A percentile compares a stretch with the other conserved stretches of the same genome.
Evolutionary conservation across 345 rosid species (phyloP).

Genomic region (Gossypium rotundifolium): DNA sequence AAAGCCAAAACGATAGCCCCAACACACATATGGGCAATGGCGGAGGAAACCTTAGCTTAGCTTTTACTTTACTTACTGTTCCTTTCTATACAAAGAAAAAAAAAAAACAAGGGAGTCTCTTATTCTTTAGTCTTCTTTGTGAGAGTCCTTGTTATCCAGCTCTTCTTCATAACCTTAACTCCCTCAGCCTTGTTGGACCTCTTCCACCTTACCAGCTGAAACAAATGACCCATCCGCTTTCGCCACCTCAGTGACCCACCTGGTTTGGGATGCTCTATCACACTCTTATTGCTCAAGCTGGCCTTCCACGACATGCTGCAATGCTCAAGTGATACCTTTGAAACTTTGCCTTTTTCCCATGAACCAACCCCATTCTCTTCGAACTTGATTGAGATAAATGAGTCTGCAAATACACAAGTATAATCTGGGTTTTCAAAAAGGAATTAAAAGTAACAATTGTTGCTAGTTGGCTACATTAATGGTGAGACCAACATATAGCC

Average conservation of each 20-base stretch:
- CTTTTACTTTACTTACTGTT: not conserved
- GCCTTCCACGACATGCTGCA: conserved; percentile 38
- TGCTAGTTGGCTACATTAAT: not conserved
- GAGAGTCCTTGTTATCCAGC: conserved; percentile 72
- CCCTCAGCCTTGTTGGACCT: conserved; percentile 73
- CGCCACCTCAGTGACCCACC: conserved; percentile 78
- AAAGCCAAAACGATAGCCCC: conserved; percentile 26
- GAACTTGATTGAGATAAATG: conserved; percentile 88
- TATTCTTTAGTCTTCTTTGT: conserved; percentile 63
- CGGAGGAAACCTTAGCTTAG: conserved; percentile 7
- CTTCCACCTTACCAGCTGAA: conserved; percentile 75
- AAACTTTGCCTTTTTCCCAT: conserved; percentile 69
- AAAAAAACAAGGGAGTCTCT: not conserved
- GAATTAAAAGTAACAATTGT: not conserved
- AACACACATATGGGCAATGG: conserved; percentile 23
- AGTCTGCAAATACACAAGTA: conserved; percentile 40
- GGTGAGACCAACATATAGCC: not conserved
- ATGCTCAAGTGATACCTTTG: conserved; percentile 50
- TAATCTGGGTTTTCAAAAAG: no score
- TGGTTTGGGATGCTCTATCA: conserved; percentile 59
- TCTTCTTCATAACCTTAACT: conserved; percentile 56
- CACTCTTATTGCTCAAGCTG: conserved; percentile 32
- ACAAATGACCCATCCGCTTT: conserved; percentile 70
- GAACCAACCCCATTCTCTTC: conserved; percentile 78
- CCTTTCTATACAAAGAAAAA: conserved; percentile 15